Base-by-base conservation (phyloP, 768 basidiomycete species). In the Chiua virens region DNA sequence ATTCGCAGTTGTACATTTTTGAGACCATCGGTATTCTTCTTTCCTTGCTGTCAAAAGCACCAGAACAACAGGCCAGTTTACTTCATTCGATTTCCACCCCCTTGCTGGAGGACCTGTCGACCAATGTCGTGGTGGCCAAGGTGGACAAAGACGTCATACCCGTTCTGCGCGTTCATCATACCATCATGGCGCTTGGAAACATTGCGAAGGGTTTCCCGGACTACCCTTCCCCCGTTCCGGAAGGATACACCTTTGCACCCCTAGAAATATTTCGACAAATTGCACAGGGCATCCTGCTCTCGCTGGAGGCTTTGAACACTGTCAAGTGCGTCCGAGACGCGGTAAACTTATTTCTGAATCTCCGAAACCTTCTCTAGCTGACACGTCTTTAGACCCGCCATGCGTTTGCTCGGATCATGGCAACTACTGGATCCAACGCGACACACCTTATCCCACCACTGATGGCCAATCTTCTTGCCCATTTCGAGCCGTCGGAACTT, bases 151-250 rank as follows among this genome's bases (percentile, higher is more conserved):
- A 93, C 57, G 71, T 90, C 7, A 67, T 89, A 39, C 80, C 90
- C n/a, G 83, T 97, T 60, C 76, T 98, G 48, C 85, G 83, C 63
- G 82, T 93, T 8, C 97, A 98, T 60, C 95, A 98, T 71, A 79
- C 86, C 58, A 87, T 98, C 66, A 89, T 96, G 85, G 94, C 96
- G 3, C 76, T 98, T 20, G 96, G 96, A 13, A 92, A 90, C 60
- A 82, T 98, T 49, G 89, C 94, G 32, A 97, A 97, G 71, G 97
- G 97, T 13, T 98, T 98, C 71, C 97, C 97, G 0, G 92, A 93
- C 64, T 87, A 88, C 62, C 89, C 91, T 38, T 82, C 79, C 15
- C 79, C 83, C 2, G 72, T 85, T 1, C 82, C 84, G 0, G 78
- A 80, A 58, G 83, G 81, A 28, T 87, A 86, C 59, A 77, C 83